A percentile compares a stretch with the other conserved stretches of the same genome.
Conservation (phyloP, 306 rosid species). For the Cucurbita moschata region DNA sequence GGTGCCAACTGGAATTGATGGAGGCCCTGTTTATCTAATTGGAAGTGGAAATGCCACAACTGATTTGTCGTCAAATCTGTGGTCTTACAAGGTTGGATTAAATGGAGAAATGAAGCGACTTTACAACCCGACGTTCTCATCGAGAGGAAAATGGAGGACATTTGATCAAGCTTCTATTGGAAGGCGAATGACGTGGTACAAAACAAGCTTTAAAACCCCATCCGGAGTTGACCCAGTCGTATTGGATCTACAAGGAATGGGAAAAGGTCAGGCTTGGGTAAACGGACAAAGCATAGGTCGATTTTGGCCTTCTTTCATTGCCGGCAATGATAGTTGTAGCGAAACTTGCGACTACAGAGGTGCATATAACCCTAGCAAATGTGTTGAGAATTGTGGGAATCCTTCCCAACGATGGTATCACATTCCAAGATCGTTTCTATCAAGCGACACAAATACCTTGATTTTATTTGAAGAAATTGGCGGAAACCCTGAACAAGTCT, state of each 20-base stretch:
- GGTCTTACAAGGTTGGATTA: background rate
- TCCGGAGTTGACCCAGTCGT: background rate
- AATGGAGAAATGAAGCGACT: background rate
- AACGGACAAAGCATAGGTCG: background rate
- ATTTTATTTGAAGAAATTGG: background rate
- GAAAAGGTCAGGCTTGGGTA: background rate
- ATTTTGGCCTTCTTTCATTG: background rate
- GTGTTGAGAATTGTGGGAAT: background rate
- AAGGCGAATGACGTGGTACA: background rate
- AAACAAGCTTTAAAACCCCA: background rate
- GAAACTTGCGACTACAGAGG: background rate
- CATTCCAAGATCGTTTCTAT: background rate
- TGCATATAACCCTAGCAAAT: background rate
- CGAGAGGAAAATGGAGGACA: background rate
- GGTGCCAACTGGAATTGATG: background rate
- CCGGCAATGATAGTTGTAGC: background rate
- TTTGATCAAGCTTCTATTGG: background rate
- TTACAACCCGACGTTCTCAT: background rate
- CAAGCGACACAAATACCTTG: background rate
- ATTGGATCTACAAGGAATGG: background rate
- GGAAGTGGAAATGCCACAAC: background rate
- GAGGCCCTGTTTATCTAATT: background rate
- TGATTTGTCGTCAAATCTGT: background rate
- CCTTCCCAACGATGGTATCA: background rate
- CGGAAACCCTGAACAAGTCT: background rate